Evolutionary conservation across 805 yeast species (phyloP).

Genomic region (Vanderwaltozyma tropicalis): DNA sequence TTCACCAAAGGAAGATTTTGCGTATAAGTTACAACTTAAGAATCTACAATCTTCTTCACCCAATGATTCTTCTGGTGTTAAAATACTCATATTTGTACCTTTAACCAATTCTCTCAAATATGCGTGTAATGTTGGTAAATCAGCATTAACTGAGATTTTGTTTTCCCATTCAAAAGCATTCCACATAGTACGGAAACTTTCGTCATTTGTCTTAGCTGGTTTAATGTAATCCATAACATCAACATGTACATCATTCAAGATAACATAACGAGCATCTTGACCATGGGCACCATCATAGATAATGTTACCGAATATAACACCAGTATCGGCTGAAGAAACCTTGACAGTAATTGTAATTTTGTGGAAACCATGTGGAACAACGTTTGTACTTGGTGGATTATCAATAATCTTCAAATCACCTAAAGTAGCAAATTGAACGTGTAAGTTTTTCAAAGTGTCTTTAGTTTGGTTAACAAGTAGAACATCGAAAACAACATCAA

Average conservation of each 20-base stretch:
- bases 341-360: conserved; percentile 79
- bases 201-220: conserved; percentile 85
- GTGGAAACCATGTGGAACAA: conserved; percentile 97
- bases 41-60: conserved; percentile 73
- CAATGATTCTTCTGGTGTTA: conserved; percentile 85
- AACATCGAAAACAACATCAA: conserved; percentile 89
- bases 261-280: conserved; percentile 78
- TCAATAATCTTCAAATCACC: conserved; percentile 95
- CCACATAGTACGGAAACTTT: conserved; percentile 95
- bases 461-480: conserved; percentile 90
- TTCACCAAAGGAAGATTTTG: conserved; percentile 90
- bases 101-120: conserved; percentile 59
- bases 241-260: conserved; percentile 87
- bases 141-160: conserved; percentile 79
- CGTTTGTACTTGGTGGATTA: conserved; percentile 76
- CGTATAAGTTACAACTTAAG: conserved; percentile 87
- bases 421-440: conserved; percentile 89
- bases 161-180: conserved; percentile 99
- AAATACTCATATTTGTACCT: conserved; percentile 88
- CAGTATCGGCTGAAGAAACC: conserved; percentile 96
- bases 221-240: conserved; percentile 96
- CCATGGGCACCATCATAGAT: conserved; percentile 94
- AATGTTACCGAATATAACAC: conserved; percentile 94
- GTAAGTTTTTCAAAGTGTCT: conserved; percentile 77
- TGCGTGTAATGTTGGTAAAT: conserved; percentile 53